Conservation (phyloP, 208 protist genomes). For the Acanthamoeba royreba region DNA sequence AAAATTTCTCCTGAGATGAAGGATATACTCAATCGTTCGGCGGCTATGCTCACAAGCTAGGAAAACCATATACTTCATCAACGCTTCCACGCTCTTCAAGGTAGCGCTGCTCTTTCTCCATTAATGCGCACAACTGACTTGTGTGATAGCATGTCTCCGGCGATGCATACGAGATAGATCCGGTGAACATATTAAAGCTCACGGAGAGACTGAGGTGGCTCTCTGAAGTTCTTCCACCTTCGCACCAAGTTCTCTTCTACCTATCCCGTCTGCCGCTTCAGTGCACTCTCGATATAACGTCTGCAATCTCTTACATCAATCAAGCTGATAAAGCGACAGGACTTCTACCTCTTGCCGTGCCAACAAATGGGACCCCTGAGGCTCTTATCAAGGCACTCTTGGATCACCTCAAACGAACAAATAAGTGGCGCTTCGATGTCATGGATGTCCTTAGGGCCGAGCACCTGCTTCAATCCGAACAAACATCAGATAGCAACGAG, state of each 20-base stretch:
- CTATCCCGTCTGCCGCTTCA: neutral
- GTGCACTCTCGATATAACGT: neutral
- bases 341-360: neutral
- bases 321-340: neutral
- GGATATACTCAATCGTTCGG: neutral
- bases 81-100: constrained; percentile 5
- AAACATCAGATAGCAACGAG: neutral
- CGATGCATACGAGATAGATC: neutral
- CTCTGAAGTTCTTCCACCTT: neutral
- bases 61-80: constrained; percentile 47
- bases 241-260: constrained; percentile 16
- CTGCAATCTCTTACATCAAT: neutral
- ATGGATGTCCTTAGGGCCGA: neutral
- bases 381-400: neutral
- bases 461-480: neutral
- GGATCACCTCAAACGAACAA: neutral
- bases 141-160: neutral
- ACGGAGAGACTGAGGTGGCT: neutral
- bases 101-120: neutral
- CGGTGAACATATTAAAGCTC: neutral
- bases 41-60: neutral
- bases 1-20: neutral
- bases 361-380: neutral
- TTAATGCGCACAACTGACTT: neutral
- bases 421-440: neutral